Conservation (phyloP, 2,329 filamentous ascomycete genomes). For the Colletotrichum sp. region DNA sequence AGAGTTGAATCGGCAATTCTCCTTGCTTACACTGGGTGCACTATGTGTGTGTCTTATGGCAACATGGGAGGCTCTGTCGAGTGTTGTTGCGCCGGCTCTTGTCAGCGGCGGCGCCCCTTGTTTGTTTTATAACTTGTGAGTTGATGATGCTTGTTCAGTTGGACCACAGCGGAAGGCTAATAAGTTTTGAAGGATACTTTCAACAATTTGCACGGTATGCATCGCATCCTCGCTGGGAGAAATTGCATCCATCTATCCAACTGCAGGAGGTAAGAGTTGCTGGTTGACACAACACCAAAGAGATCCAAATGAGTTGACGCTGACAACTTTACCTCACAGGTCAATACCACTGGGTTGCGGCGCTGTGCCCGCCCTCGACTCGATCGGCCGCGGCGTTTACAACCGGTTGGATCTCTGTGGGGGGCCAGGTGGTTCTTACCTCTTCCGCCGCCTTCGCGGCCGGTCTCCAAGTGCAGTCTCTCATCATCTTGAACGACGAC, state of each 20-base stretch:
- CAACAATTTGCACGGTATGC: constrained; percentile 43
- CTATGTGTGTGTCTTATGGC: constrained; percentile 54
- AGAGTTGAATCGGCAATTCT: constrained; percentile 38
- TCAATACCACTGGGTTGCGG: constrained; percentile 51
- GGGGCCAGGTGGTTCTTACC: constrained; percentile 49
- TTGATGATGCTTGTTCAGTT: constrained; percentile 19
- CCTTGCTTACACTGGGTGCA: constrained; percentile 46
- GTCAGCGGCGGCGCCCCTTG: constrained; percentile 50
- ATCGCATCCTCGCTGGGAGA: constrained; percentile 43
- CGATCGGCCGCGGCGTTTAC: constrained; percentile 42
- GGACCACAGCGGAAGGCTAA: background rate
- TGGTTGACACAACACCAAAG: background rate
- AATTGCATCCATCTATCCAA: constrained; percentile 42
- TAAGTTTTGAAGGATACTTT: constrained; percentile 36
- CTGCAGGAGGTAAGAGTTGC: constrained; percentile 30
- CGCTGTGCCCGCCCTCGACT: constrained; percentile 36
- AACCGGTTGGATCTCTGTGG: constrained; percentile 50
- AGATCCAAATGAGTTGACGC: background rate
- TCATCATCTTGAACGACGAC: constrained; percentile 46
- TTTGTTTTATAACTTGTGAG: constrained; percentile 48
- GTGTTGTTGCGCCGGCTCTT: constrained; percentile 48
- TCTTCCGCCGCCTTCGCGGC: constrained; percentile 51
- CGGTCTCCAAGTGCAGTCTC: constrained; percentile 45
- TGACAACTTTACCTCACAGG: constrained; percentile 26
- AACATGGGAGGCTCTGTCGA: constrained; percentile 54